Evolutionary conservation across 139 green algal genomes (phyloP).

Genomic region (Picocystis salinarum): DNA sequence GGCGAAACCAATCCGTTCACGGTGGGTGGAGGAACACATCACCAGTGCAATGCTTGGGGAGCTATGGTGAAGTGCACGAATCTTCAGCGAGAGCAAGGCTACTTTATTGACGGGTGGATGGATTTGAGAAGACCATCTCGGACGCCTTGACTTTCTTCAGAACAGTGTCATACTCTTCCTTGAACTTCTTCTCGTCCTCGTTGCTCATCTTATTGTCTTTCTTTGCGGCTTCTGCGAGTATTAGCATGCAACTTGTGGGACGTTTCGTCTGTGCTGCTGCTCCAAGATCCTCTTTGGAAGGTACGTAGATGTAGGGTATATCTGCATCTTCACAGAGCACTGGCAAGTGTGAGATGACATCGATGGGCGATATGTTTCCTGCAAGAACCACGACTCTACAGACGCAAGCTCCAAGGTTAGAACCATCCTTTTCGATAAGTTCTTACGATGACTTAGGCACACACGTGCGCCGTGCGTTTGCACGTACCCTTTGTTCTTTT

Average conservation of each 20-base stretch:
- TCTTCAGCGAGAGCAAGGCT: too few species aligned
- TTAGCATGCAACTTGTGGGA: conserved; percentile 88
- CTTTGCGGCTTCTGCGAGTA: conserved; percentile 34
- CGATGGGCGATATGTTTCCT: conserved; percentile 92
- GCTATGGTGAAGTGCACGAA: too few species aligned
- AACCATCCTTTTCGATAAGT: too few species aligned
- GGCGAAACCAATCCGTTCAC: too few species aligned
- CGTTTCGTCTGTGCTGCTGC: conserved; percentile 86
- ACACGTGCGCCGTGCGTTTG: too few species aligned
- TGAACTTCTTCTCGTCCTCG: conserved; percentile 44
- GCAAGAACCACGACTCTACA: conserved; percentile 80
- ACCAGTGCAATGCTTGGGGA: too few species aligned
- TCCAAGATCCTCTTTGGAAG: conserved; percentile 84
- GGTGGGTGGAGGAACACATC: too few species aligned
- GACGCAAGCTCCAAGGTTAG: too few species aligned
- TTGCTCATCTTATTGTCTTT: conserved; percentile 8
- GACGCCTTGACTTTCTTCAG: conserved; percentile 9
- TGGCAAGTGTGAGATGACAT: conserved; percentile 91
- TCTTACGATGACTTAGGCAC: too few species aligned
- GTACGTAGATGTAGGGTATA: conserved; percentile 91
- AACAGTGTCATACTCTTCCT: conserved; percentile 37
- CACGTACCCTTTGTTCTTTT: conserved; percentile 72
- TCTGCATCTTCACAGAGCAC: conserved; percentile 88
- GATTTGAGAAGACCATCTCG: too few species aligned
- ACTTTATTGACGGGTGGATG: too few species aligned